phyloP scores from a whole-genome alignment of 2,329 filamentous ascomycete genomes.

The Talaromyces verruculosus region DNA sequence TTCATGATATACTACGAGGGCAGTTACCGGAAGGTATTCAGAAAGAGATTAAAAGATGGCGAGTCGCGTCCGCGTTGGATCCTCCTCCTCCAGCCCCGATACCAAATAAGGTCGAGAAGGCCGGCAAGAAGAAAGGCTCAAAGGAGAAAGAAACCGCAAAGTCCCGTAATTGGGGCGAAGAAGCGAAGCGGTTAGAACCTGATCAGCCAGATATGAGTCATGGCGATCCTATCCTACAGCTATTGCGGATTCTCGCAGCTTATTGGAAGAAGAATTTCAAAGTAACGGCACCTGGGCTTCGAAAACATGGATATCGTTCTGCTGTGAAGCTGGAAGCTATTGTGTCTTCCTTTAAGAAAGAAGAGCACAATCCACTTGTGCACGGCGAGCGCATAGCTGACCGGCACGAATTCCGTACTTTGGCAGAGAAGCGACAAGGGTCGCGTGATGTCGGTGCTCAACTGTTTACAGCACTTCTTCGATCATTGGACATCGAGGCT shows the following conservation, averaged over 20 bases:
- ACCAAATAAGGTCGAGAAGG: slow-evolving; percentile 41
- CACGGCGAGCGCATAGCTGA: slow-evolving; percentile 76
- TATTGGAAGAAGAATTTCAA: slow-evolving; percentile 89
- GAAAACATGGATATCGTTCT: slow-evolving; percentile 87
- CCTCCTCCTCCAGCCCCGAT: slow-evolving; percentile 32
- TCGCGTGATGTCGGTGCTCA: slow-evolving; percentile 87
- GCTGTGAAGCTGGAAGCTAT: slow-evolving; percentile 73
- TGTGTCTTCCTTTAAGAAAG: slow-evolving; percentile 66
- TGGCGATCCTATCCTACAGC: slow-evolving; percentile 74
- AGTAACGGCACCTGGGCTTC: slow-evolving; percentile 72
- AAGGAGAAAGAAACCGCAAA: slow-evolving; percentile 39
- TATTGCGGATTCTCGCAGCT: slow-evolving; percentile 72
- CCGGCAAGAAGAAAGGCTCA: slow-evolving; percentile 9
- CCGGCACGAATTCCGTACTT: slow-evolving; percentile 65
- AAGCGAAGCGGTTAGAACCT: slow-evolving; percentile 67
- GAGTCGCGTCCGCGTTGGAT: slow-evolving; percentile 64
- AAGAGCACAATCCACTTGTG: slow-evolving; percentile 59
- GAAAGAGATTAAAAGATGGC: slow-evolving; percentile 73
- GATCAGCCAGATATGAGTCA: slow-evolving; percentile 74
- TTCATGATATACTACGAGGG: slow-evolving; percentile 74
- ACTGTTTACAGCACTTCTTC: slow-evolving; percentile 80
- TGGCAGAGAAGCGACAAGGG: slow-evolving; percentile 70
- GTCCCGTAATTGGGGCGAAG: slow-evolving; percentile 68
- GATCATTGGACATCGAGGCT: slow-evolving; percentile 77
- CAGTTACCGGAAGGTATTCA: slow-evolving; percentile 67